Evolutionary conservation across 352 stramenopile species (phyloP), one percentile per base, ranked within the genome.

Genomic region (Globisporangium mamillatum): DNA sequence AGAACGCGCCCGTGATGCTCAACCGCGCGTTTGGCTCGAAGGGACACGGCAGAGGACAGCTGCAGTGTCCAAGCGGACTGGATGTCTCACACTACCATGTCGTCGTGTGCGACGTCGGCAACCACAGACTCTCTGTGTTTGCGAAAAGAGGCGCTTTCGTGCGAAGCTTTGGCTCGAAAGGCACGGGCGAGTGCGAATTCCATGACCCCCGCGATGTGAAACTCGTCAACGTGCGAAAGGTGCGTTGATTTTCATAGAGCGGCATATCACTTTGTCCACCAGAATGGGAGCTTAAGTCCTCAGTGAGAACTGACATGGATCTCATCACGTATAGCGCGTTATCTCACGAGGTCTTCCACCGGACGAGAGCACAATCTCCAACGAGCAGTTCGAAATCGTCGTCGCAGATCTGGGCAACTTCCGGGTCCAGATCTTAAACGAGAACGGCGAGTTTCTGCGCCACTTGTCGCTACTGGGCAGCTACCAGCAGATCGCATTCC

Each of bases 41-140:
- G 58, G 78, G 78, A 27, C 69, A 73, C 52, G 76, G 68, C 0
- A 41, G 36, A 6, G 78, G 72, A 9, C 63, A 83, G 7, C 54
- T 91, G 10, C 81, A 86, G 63, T 70, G 75, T 22, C 80, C 79
- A 9, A 72, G 60, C 29, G 77, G 77, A 3, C 70, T 91, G 10
- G 81, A 85, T 66, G 59, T 88, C 22, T 91, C 81, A 0, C 85
- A 90, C 71, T 92, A 92, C 52, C 85, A 93, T 50, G 74, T 86
- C 5, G 64, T 89, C 7, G 78, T 90, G 3, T 90, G 79, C 24
- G 85, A 93, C 60, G 71, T 65, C 7, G 85, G 83, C 0, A 86
- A 91, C 48, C 68, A 70, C 34, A 78, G 82, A 2, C 27, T 93
- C 9, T 75, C 60, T 5, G 68, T 82, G 1, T 92, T 88, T 58